phyloP scores from a whole-genome alignment of 1,284 basidiomycete genomes.

The Pyrrhoderma lamaoense region DNA sequence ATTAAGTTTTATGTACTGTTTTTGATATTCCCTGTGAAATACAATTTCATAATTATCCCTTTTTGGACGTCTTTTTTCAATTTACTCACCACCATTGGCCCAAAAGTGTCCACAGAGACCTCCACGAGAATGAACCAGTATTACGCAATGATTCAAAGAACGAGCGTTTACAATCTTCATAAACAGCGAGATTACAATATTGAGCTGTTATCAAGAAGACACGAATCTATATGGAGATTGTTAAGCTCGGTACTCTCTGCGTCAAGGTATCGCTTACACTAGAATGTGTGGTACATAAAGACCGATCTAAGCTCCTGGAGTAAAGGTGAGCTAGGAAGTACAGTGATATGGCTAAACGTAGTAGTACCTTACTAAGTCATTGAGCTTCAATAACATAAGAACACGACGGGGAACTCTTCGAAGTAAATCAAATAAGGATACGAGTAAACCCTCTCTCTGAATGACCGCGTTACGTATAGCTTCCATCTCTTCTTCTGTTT shows the following conservation, averaged over 20 bases:
- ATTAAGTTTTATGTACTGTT: conserved; percentile 41
- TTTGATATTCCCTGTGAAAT: conserved; percentile 53
- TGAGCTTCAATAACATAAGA: conserved; percentile 84
- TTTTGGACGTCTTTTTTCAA: too few relatives aligned
- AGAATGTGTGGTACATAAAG: conserved; percentile 69
- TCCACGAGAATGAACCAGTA: conserved; percentile 45
- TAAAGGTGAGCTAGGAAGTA: background rate
- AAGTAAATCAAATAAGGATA: conserved; percentile 80
- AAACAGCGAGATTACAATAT: conserved; percentile 82
- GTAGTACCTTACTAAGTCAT: conserved; percentile 69
- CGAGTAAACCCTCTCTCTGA: conserved; percentile 71
- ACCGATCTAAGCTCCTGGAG: conserved; percentile 59
- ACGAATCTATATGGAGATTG: conserved; percentile 43
- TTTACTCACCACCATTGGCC: conserved; percentile 55
- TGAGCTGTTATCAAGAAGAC: conserved; percentile 91
- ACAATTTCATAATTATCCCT: conserved; percentile 13
- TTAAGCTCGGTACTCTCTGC: background rate
- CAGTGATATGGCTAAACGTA: background rate
- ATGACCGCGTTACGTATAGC: conserved; percentile 76
- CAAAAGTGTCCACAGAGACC: conserved; percentile 48
- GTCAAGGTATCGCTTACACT: conserved; percentile 37
- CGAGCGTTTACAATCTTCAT: conserved; percentile 67
- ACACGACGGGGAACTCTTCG: conserved; percentile 76
- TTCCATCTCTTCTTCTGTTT: conserved; percentile 67
- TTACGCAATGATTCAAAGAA: conserved; percentile 41